Base-by-base conservation (phyloP, 1,284 basidiomycete genomes). In the Tetrapyrgos nigripes region DNA sequence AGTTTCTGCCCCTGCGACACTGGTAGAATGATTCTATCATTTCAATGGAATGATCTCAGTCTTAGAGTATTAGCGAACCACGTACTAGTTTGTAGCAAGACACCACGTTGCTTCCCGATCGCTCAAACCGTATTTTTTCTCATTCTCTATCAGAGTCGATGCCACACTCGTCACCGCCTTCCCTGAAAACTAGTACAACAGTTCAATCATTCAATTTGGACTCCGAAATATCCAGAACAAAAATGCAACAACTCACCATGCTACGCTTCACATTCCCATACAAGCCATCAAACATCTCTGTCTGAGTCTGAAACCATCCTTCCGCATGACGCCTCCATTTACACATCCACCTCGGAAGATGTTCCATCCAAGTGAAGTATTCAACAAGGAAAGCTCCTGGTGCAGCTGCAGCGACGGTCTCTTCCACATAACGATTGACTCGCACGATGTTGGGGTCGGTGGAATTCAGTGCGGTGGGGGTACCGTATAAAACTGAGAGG, bases 321-420 rank as follows among this genome's bases (percentile, higher is more conserved):
- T 63, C 62, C 8, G 60, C 62, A 37, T 59, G 56, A 3, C 57
- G 56, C 29, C 57, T 52, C 62, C 62, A 63, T 6, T 33, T 24
- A n/a, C 51, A 58, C 60, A 63, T 63, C 62, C 57, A 63, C 43
- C 62, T 17, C 14, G 62, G 62, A 14, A 63, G 60, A 23, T 61
- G 33, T 50, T 57, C 52, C 56, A 63, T 55, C 62, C 62, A 61
- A 14, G 60, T 60, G 68, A 54, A 73, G 77, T 66, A 59, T 31
- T 63, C 61, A 9, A 66, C 65, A 28, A 60, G 50, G 28, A 53
- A 63, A 4, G 63, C 58, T 6, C 65, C 65, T 8, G 63, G 65
- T 14, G 50, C 55, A 23, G 60, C 63, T 14, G 62, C 60, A 27
- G 44, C 46, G 6, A 64, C 44, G 2, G 59, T 47, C 11, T 58